Evolutionary conservation across 805 yeast genomes (phyloP), one percentile per base, ranked within the genome.

Genomic region (Lipomyces lipofer): DNA sequence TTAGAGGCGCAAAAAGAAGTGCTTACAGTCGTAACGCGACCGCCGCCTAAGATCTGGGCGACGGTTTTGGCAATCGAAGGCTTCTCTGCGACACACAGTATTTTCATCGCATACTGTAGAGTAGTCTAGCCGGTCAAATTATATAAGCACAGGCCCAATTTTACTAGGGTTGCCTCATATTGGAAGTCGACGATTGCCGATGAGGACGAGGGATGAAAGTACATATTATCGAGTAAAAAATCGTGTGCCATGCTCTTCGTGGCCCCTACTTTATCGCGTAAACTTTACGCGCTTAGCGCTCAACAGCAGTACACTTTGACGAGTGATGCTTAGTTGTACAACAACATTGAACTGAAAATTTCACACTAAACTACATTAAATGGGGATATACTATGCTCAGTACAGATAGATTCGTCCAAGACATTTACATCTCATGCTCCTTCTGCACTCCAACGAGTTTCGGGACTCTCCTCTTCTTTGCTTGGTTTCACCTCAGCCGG

Each of bases 11-110:
- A 22, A 15, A 42, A 12, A 21, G 27, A 30, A 19, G 10, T 6
- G 47, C 63, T 28, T 48, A 58, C 63, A 9, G 77, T 65, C 3
- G 68, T 65, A 13, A 75, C 71, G 3, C 77, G 66, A 0, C 95
- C 95, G 5, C 96, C 96, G 15, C 94, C 83, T 1, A 94, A 77
- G 1, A 85, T 84, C 35, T 71, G 68, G 0, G 95, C 79, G 10
- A 94, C 90, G 10, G 88, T 85, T 67, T 85, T 88, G 2, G 97
- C 95, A 46, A 94, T 94, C 1, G 97, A 88, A 52, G 95, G 95
- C 71, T 94, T 94, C 73, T 94, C 99, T 1, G 99, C 99, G 52
- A 94, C 97, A 72, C 97, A 92, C 45, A 94, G 79, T 3, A 94
- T 81, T 62, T 74, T 83, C 94, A 88, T 86, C 19, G 22, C 45